Evolutionary conservation across 2,329 filamentous ascomycete species (phyloP), one percentile per base, ranked within the genome.

Genomic region (Aureobasidium uvarum): DNA sequence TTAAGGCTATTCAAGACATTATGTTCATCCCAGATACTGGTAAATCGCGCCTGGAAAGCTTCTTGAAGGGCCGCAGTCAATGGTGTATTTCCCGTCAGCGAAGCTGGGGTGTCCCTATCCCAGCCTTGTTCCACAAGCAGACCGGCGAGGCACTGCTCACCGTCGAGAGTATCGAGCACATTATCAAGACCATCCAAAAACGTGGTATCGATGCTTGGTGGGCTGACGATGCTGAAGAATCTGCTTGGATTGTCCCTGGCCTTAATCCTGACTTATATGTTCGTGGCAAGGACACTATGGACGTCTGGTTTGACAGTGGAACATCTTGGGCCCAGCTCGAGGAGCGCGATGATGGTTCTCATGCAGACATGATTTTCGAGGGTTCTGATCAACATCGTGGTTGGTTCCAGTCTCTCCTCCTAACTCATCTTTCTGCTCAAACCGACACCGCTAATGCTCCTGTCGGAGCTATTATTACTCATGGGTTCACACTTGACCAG

Each of bases 221-320:
- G 87, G 91, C 90, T 0, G 94, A 98, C 74, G 80, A 84, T 16
- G 80, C 83, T 1, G 84, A 93, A 67, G 92, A 98, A 62, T 79
- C 83, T 28, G 85, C 85, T 0, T 99, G 94, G 94, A 82, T 96
- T 38, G 86, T 88, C 1, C 77, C 85, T 6, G 83, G 85, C 11
- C 79, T 96, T 1, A 78, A 79, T 50, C 75, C 76, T 38, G 79
- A 82, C 5, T 75, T 79, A 5, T 95, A 89, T 73, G 81, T 84
- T 55, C 89, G 95, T 68, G 94, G 94, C 16, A 90, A 83, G 50
- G 95, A 99, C 73, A 99, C 95, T 0, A 99, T 99, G 95, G 95
- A 99, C 76, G 95, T 99, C 11, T 99, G 95, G 95, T 99, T 99
- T 71, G 95, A 99, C 76, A 98, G 95, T 70, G 95, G 95, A 6